phyloP scores from a whole-genome alignment of 805 yeast species.

The Wickerhamiella sergipiensis region DNA sequence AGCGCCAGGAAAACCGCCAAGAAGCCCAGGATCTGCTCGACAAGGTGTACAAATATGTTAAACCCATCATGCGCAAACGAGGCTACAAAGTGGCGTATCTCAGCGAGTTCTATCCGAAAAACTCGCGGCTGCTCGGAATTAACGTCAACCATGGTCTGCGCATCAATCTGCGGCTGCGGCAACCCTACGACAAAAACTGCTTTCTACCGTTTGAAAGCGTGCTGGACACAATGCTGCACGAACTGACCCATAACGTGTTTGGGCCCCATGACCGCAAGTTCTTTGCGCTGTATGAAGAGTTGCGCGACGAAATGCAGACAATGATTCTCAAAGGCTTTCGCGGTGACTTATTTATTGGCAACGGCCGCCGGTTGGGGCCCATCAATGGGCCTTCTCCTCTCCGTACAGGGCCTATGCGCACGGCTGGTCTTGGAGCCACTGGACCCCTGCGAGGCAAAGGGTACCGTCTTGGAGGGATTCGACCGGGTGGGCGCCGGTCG shows the following conservation, averaged over 20 bases:
- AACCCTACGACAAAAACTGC: slow-evolving; percentile 33
- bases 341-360: slow-evolving; percentile 37
- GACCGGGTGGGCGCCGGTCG: too few relatives aligned
- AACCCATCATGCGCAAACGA: slow-evolving; percentile 64
- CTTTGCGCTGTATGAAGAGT: slow-evolving; percentile 48
- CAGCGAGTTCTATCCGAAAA: slow-evolving; percentile 72
- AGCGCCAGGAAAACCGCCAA: slow-evolving; percentile 33
- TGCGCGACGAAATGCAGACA: slow-evolving; percentile 35
- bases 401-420: neutral
- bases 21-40: slow-evolving; percentile 48
- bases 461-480: slow-evolving; percentile 19
- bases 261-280: slow-evolving; percentile 75
- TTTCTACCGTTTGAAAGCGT: slow-evolving; percentile 53
- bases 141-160: slow-evolving; percentile 70
- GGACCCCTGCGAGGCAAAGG: too few relatives aligned
- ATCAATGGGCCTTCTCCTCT: neutral
- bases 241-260: slow-evolving; percentile 60
- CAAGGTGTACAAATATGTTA: slow-evolving; percentile 50
- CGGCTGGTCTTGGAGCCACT: too few relatives aligned
- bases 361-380: slow-evolving; percentile 35
- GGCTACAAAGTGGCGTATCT: slow-evolving; percentile 52
- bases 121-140: slow-evolving; percentile 53
- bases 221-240: slow-evolving; percentile 79
- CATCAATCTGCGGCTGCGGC: slow-evolving; percentile 57
- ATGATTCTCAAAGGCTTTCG: slow-evolving; percentile 29